Conservation (phyloP, 352 stramenopile species). For the Pythium dissotocum region DNA sequence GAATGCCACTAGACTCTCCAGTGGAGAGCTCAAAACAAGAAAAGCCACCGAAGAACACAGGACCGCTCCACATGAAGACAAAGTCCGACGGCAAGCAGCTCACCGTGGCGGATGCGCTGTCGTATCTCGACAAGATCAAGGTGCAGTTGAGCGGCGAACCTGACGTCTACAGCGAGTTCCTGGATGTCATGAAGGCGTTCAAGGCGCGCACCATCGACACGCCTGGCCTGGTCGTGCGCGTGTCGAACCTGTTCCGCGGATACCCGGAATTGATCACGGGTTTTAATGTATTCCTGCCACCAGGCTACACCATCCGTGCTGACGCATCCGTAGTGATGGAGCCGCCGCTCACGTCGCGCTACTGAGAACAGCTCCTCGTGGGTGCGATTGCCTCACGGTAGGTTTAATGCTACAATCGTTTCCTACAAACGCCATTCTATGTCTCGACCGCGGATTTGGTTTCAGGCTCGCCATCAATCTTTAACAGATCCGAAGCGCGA, state of each 20-base stretch:
- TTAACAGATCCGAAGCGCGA: no score
- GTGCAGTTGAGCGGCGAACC: neutral
- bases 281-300: neutral
- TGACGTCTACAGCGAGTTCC: slow-evolving; percentile 5
- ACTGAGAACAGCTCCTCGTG: neutral
- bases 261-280: neutral
- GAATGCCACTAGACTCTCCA: no score
- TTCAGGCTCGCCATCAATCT: no score
- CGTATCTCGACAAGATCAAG: slow-evolving; percentile 7
- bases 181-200: neutral
- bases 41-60: neutral
- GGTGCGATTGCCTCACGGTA: no score
- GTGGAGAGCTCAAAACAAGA: neutral
- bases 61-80: neutral
- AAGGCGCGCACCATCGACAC: neutral
- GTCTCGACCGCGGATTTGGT: no score
- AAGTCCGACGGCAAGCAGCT: neutral
- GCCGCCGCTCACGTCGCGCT: neutral
- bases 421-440: no score
- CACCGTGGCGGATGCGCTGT: neutral
- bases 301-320: neutral
- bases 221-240: neutral
- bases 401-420: no score
- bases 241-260: neutral
- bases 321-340: neutral